Evolutionary conservation across 805 yeast genomes (phyloP).

Genomic region (Starmera amethionina): DNA sequence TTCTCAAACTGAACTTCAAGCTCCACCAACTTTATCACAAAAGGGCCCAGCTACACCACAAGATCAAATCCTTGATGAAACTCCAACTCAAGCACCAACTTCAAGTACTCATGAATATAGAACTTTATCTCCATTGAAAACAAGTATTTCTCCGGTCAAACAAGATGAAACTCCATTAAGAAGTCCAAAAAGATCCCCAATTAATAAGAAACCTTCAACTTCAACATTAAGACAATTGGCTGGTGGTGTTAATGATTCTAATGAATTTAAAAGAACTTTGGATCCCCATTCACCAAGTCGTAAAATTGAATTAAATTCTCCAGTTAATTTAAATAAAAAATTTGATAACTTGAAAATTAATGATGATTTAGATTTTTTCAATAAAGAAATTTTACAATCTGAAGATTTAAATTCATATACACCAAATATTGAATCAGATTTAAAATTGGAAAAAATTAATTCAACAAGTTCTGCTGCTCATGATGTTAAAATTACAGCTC

Average conservation of each 20-base stretch:
- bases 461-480: constrained; percentile 1
- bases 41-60: not conserved
- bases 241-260: not conserved
- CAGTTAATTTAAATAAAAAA: too few species aligned
- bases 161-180: not conserved
- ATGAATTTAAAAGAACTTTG: too few species aligned
- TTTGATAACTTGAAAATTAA: too few species aligned
- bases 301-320: too few species aligned
- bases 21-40: not conserved
- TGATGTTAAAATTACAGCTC: constrained; percentile 24
- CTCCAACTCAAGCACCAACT: not conserved
- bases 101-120: constrained; percentile 2
- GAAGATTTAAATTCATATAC: too few species aligned
- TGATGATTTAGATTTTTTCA: too few species aligned
- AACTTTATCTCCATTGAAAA: constrained; percentile 3
- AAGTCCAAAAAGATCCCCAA: not conserved
- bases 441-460: too few species aligned
- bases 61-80: not conserved
- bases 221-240: not conserved
- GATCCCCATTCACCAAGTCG: too few species aligned
- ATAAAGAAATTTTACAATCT: too few species aligned
- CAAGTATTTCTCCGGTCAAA: not conserved
- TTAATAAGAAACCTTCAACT: not conserved
- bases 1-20: not conserved
- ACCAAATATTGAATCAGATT: too few species aligned